phyloP scores from a whole-genome alignment of 1,139 yeast species.

The Arxiozyma telluris region DNA sequence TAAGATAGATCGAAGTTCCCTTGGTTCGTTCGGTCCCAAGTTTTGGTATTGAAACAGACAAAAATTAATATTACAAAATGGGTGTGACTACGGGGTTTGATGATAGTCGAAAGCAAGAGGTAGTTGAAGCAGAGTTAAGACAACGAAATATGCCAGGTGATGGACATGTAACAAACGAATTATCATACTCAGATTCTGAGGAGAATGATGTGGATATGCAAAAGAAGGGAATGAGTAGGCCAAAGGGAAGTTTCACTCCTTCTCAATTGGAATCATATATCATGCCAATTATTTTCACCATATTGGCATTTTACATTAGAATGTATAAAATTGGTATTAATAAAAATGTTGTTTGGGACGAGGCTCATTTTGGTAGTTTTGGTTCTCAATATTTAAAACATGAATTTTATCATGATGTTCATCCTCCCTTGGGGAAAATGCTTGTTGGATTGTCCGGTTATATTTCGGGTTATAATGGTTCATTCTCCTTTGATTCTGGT shows the following conservation, averaged over 20 bases:
- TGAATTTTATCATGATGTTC: constrained; percentile 95
- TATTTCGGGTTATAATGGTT: constrained; percentile 89
- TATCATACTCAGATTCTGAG: constrained; percentile 1
- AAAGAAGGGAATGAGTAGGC: constrained; percentile 6
- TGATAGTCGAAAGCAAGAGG: neutral
- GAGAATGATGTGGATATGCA: constrained; percentile 9
- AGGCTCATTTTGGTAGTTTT: constrained; percentile 93
- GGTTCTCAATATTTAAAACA: constrained; percentile 89
- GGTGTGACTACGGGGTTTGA: constrained; percentile 5
- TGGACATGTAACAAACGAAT: neutral
- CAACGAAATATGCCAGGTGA: constrained; percentile 7
- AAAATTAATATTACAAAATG: neutral
- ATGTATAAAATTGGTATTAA: constrained; percentile 65
- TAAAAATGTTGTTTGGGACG: constrained; percentile 86
- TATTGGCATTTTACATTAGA: constrained; percentile 62
- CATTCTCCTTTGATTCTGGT: constrained; percentile 92
- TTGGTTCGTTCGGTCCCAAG: neutral
- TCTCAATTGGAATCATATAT: constrained; percentile 37
- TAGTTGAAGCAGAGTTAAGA: constrained; percentile 8
- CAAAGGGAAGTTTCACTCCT: constrained; percentile 6
- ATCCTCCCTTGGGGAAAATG: constrained; percentile 98
- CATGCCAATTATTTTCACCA: constrained; percentile 54
- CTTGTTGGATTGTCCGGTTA: constrained; percentile 91
- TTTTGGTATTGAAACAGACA: neutral
- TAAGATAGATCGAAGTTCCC: neutral